Base-by-base conservation (phyloP, 2,329 filamentous ascomycete genomes). In the Epichloe glyceriae region DNA sequence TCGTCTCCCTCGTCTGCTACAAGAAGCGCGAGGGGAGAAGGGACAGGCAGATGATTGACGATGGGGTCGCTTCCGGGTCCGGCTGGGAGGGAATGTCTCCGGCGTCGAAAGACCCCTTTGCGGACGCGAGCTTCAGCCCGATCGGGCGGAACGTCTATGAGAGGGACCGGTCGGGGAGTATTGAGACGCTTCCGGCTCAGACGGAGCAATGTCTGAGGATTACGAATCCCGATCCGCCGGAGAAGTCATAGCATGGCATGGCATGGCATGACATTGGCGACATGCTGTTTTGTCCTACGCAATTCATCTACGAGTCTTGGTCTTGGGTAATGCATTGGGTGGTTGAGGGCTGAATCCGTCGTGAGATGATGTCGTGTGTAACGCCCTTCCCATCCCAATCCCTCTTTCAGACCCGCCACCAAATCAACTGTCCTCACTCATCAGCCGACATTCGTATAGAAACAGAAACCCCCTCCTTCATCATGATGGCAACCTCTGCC, bases 201-300 rank as follows among this genome's bases (percentile, higher is more conserved):
- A 19, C 30, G 41, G 46, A 52, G 11, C 35, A 41, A n/a, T 40
- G 39, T 11, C 19, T 52, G 40, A 35, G 50, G 34, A 46, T 52
- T 6, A 38, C 22, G 34, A 52, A 52, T 37, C 50, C 50, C 2
- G 50, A 52, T 44, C 46, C 40, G 51, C 40, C 40, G 12, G 47
- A 49, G 47, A 49, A 38, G 20, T 43, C 10, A 48, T 22, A 12
- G 19, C 17, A 42, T 17, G n/a, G 11, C 11, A 17, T n/a, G 17
- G 10, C n/a, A 33, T 8, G 14, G 42, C n/a, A 17, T 44, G 26
- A 0, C 17, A 41, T 22, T 22, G 40, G 30, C 30, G 8, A 30
- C 30, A 30, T 30, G 30, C 11, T 30, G 30, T 30, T 30, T 10
- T 30, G 10, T 30, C 30, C 30, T 30, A 30, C 30, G 10, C 1